A percentile compares a stretch with the other conserved stretches of the same genome.
phyloP scores from a whole-genome alignment of 1,139 yeast species.

The Scheffersomyces segobiensis region DNA sequence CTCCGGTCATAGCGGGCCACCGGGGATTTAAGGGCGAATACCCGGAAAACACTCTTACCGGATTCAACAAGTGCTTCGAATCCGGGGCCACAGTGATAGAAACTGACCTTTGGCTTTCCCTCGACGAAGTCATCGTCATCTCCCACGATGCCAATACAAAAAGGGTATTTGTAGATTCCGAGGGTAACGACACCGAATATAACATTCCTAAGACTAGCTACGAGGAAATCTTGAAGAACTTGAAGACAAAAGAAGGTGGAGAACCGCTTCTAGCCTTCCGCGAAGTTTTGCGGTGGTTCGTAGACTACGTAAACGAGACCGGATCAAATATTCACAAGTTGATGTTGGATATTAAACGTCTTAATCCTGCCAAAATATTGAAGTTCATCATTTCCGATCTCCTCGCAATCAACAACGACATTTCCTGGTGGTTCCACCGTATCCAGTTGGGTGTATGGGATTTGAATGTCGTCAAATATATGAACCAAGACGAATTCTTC shows the following conservation, averaged over 20 bases:
- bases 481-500: slow-evolving; percentile 45
- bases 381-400: slow-evolving; percentile 54
- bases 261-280: slow-evolving; percentile 63
- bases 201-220: slow-evolving; percentile 43
- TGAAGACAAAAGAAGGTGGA: slow-evolving; percentile 56
- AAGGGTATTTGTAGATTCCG: slow-evolving; percentile 57
- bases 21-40: slow-evolving; percentile 58
- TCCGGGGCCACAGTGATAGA: slow-evolving; percentile 76
- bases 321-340: slow-evolving; percentile 33
- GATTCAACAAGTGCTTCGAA: slow-evolving; percentile 69
- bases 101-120: slow-evolving; percentile 79
- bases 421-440: slow-evolving; percentile 65
- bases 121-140: slow-evolving; percentile 72
- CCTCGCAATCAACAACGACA: slow-evolving; percentile 46
- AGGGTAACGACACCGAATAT: slow-evolving; percentile 41
- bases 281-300: slow-evolving; percentile 62
- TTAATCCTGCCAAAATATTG: slow-evolving; percentile 62
- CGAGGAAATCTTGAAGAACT: slow-evolving; percentile 41
- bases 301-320: slow-evolving; percentile 29
- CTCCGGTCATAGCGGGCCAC: slow-evolving; percentile 44
- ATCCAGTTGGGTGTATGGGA: slow-evolving; percentile 84
- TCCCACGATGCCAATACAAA: slow-evolving; percentile 69
- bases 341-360: slow-evolving; percentile 81
- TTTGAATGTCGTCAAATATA: slow-evolving; percentile 58
- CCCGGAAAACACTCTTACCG: slow-evolving; percentile 79